Evolutionary conservation across 2,329 filamentous ascomycete genomes (phyloP).

Genomic region (Penicillium sp.): DNA sequence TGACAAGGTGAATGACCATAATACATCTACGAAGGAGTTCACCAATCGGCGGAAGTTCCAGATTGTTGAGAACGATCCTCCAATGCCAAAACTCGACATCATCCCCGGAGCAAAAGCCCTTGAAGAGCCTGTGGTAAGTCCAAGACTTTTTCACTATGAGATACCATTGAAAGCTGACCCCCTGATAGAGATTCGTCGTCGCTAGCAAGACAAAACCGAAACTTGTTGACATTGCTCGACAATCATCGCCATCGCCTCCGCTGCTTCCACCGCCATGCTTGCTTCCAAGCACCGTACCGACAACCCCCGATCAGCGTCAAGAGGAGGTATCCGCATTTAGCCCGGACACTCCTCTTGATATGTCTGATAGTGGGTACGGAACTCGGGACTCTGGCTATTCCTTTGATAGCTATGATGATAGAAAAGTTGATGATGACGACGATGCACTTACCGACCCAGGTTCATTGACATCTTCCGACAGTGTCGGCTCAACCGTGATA

Average conservation of each 20-base stretch:
- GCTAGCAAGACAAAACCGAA: constrained; percentile 41
- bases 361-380: constrained; percentile 38
- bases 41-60: constrained; percentile 40
- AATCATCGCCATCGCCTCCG: constrained; percentile 31
- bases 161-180: constrained; percentile 3
- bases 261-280: constrained; percentile 25
- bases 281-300: constrained; percentile 30
- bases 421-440: constrained; percentile 24
- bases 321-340: constrained; percentile 43
- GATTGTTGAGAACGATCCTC: constrained; percentile 38
- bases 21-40: constrained; percentile 27
- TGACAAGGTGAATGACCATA: constrained; percentile 29
- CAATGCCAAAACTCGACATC: constrained; percentile 25
- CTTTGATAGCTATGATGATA: constrained; percentile 24
- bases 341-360: constrained; percentile 40
- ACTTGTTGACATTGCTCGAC: constrained; percentile 41
- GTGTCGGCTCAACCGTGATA: constrained; percentile 28
- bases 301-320: constrained; percentile 37
- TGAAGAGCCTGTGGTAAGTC: constrained; percentile 29
- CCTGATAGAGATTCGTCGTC: constrained; percentile 33
- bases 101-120: constrained; percentile 20
- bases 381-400: constrained; percentile 32
- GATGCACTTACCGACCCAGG: constrained; percentile 27
- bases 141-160: accelerated
- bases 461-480: constrained; percentile 30